Evolutionary conservation across 148 eudicot species (phyloP).

Genomic region (Heliosperma pusillum): DNA sequence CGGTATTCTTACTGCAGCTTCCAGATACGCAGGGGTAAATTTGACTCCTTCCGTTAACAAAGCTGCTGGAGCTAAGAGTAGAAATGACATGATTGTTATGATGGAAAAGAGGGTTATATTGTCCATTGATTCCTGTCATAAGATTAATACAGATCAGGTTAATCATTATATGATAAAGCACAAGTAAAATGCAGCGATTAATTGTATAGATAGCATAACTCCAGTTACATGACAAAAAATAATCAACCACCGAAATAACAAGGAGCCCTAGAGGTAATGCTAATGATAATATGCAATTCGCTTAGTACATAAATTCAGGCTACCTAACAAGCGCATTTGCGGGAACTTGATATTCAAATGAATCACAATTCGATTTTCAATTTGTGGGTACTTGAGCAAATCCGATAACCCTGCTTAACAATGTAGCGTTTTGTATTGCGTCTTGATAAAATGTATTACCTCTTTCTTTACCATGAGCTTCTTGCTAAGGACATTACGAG

Average conservation of each 20-base stretch:
- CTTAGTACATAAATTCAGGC: too few species aligned
- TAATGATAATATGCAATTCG: too few species aligned
- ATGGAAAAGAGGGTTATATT: conserved; percentile 92
- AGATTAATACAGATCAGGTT: not conserved
- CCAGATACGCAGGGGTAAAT: conserved; percentile 71
- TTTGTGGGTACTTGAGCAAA: too few species aligned
- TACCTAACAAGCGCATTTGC: too few species aligned
- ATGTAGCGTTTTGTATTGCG: not conserved
- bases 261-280: too few species aligned
- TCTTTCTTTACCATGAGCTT: conserved; percentile 92
- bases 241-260: not conserved
- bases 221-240: not conserved
- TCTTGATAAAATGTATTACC: conserved; percentile 32
- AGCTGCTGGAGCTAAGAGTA: conserved; percentile 69
- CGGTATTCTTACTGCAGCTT: conserved; percentile 68
- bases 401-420: not conserved
- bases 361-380: too few species aligned
- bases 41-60: conserved; percentile 79
- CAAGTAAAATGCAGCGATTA: not conserved
- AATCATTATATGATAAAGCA: not conserved
- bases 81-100: conserved; percentile 86
- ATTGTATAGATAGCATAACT: not conserved
- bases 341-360: too few species aligned
- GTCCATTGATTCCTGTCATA: conserved; percentile 84
- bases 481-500: conserved; percentile 95